Percentiles rank a stretch among this genome's conserved stretches.
These are phyloP conservation scores for Closterium sp. DNA, from an alignment of 139 green algal genomes.

Conservation along the genomic window DNA sequence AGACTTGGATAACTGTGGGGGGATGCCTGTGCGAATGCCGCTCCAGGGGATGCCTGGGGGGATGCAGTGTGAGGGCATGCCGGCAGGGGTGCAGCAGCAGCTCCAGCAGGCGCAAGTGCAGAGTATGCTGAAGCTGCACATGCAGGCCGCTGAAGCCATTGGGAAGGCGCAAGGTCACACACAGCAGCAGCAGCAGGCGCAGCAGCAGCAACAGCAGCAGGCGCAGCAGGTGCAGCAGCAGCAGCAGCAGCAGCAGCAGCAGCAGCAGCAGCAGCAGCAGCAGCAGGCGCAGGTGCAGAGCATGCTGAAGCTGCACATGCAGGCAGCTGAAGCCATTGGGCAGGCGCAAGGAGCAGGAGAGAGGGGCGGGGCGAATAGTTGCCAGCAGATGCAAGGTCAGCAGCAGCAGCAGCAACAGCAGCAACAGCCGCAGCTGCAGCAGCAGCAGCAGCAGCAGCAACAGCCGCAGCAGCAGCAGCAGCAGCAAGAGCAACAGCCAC, in stretches of 20 bases:
- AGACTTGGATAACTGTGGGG: not conserved
- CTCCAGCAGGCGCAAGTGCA: slow-evolving; percentile 1
- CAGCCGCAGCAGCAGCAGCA: not conserved
- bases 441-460: no score
- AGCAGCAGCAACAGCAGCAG: no score
- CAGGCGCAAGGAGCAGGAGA: not conserved
- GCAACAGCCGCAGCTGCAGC: not conserved
- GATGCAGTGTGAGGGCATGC: not conserved
- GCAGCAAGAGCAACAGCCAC: not conserved
- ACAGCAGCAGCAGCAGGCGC: no score
- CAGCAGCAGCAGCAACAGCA: not conserved
- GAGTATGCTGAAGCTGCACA: not conserved
- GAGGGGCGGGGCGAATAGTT: not conserved
- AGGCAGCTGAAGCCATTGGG: not conserved
- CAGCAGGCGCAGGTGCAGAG: slow-evolving; percentile 5
- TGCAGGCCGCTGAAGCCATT: not conserved
- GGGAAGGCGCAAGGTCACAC: not conserved
- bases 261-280: slow-evolving; percentile 7
- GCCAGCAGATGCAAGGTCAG: not conserved
- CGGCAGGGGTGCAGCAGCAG: not conserved
- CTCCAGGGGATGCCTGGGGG: not conserved
- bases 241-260: no score
- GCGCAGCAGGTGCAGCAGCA: no score
- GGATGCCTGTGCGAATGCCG: not conserved
- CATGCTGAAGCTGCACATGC: not conserved